Percentiles rank a stretch among this genome's conserved stretches.
Conservation (phyloP, 257 asterid genomes). For the Scutellaria galericulata region DNA sequence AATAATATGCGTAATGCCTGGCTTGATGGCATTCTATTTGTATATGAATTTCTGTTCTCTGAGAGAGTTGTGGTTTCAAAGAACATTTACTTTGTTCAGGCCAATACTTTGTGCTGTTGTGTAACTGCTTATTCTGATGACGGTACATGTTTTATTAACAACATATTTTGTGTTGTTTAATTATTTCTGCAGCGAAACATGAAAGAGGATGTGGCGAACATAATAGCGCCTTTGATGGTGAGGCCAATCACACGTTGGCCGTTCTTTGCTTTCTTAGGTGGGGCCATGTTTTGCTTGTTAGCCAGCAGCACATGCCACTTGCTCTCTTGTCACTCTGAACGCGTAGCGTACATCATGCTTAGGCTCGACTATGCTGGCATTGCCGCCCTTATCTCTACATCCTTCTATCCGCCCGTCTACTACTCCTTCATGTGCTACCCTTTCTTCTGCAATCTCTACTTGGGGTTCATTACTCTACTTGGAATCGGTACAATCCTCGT, state of each 20-base stretch:
- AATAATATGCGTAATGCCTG: neutral
- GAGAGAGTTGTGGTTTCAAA: neutral
- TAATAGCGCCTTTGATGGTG: conserved; percentile 70
- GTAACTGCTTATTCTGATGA: too few species aligned
- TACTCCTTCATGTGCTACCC: conserved; percentile 98
- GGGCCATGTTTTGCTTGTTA: conserved; percentile 95
- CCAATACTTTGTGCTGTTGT: too few species aligned
- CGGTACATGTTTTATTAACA: too few species aligned
- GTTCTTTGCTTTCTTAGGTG: conserved; percentile 87
- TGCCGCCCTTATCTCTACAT: conserved; percentile 85
- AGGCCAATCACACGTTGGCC: conserved; percentile 98
- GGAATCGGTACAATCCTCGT: conserved; percentile 71
- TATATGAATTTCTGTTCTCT: neutral
- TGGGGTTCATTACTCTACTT: conserved; percentile 80
- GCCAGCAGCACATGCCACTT: conserved; percentile 94
- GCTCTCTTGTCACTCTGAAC: conserved; percentile 85
- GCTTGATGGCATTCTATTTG: neutral
- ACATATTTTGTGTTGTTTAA: neutral
- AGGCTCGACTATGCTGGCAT: conserved; percentile 92
- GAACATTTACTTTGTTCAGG: conserved; percentile 4
- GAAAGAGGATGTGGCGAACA: conserved; percentile 80
- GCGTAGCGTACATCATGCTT: conserved; percentile 81
- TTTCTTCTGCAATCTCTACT: conserved; percentile 75
- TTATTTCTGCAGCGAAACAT: conserved; percentile 59
- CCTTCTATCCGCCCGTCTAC: conserved; percentile 94